phyloP scores from a whole-genome alignment of 2,329 filamentous ascomycete species.

The Fusarium anthophilum region DNA sequence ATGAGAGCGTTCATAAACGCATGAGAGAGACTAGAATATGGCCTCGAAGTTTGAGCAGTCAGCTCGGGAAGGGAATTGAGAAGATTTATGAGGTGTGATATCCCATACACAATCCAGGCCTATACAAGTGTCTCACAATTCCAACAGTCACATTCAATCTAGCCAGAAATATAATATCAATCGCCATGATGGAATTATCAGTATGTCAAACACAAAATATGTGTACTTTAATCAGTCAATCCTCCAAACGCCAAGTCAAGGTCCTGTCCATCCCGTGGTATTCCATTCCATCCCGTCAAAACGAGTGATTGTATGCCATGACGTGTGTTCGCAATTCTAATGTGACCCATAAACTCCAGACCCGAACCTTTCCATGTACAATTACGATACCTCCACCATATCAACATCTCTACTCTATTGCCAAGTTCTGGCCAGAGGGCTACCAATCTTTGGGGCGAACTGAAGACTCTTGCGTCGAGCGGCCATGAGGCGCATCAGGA shows the following conservation, averaged over 20 bases:
- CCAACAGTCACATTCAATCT: neutral
- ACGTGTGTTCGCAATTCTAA: conserved; percentile 13
- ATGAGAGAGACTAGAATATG: neutral
- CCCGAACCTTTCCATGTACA: conserved; percentile 25
- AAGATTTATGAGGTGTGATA: neutral
- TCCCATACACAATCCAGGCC: neutral
- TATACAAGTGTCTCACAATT: neutral
- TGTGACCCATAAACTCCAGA: conserved; percentile 28
- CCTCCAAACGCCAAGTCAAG: conserved; percentile 32
- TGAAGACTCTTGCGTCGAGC: conserved; percentile 81
- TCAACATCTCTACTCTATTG: conserved; percentile 34
- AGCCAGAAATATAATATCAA: neutral
- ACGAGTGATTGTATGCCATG: conserved; percentile 37
- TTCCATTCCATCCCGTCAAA: conserved; percentile 33
- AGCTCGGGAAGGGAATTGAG: neutral
- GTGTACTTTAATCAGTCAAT: conserved; percentile 21
- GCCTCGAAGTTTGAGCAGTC: neutral
- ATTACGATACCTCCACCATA: conserved; percentile 5
- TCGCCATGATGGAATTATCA: conserved; percentile 14
- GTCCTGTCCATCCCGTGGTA: conserved; percentile 38
- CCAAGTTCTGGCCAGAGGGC: conserved; percentile 72
- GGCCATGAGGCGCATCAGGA: conserved; percentile 72
- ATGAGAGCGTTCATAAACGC: conserved; percentile 64
- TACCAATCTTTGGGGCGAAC: conserved; percentile 78
- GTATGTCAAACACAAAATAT: neutral